Base-by-base conservation (phyloP, 352 stramenopile genomes). In the Phytophthora cactorum region DNA sequence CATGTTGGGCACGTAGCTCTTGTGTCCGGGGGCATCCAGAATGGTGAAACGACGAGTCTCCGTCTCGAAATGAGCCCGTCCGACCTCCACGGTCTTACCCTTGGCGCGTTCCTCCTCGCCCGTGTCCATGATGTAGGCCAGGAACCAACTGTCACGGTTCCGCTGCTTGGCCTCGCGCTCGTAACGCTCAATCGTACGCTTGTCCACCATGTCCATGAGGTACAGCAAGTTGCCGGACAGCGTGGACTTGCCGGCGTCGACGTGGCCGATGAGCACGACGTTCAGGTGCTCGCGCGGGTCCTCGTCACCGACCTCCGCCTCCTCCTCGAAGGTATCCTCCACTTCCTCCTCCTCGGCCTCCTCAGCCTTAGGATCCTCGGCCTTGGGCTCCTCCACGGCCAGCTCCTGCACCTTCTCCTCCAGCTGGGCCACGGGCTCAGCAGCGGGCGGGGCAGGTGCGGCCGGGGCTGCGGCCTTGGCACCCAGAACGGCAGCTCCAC, bases 81-180 rank as follows among this genome's bases (percentile, higher is more conserved):
- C 98, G 32, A 94, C 86, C 61, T 94, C 86, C n/a, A 93, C 82
- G 8, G 86, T 92, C 62, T 84, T 91, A 29, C 83, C 84, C 84
- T 99, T 99, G 15, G 95, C 96, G 46, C 97, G 90, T 74, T 99
- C 97, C 66, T 99, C 97, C 76, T 99, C 97, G 63, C 98, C 98
- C 25, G 97, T 99, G 82, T 99, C 98, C 97, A 99, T 99, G 75
- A 99, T 99, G 77, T 98, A 99, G 15, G 98, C 97, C 28, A 99
- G 75, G 79, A 99, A 99, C 84, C 84, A 92, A 54, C 72, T 87
- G 65, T 92, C 86, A 57, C 84, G 84, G 77, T 92, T 90, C 44
- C 86, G 84, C 29, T 91, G 81, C 69, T 99, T 99, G 27, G 98
- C 98, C 75, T 99, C 98, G 39, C 93, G 91, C 84, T 99, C 97